These are phyloP conservation scores for Cardamine chenopodiifolia DNA, from an alignment of 345 rosid genomes.

Conservation along the genomic window DNA sequence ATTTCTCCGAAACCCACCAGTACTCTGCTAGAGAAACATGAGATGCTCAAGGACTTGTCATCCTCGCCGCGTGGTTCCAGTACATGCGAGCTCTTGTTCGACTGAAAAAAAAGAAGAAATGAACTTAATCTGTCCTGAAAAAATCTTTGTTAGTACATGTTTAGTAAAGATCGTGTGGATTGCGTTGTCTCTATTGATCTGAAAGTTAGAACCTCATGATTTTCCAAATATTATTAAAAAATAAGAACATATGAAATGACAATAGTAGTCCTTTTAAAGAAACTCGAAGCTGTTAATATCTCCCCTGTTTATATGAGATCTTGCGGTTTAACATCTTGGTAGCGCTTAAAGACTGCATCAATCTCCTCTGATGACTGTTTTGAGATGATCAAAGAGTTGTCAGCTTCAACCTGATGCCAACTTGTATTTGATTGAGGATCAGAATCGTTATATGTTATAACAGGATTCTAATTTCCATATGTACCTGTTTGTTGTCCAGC, in stretches of 20 bases:
- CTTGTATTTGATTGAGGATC: not conserved
- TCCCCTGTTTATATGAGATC: too few species aligned
- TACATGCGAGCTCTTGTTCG: constrained; percentile 35
- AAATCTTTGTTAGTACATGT: not conserved
- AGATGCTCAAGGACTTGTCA: constrained; percentile 43
- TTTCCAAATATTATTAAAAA: not conserved
- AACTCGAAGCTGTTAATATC: not conserved
- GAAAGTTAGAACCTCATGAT: not conserved
- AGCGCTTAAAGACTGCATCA: not conserved
- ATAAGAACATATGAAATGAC: not conserved
- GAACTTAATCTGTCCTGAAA: not conserved
- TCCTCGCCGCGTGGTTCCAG: constrained; percentile 35
- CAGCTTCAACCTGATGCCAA: not conserved
- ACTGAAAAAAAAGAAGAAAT: constrained; percentile 3
- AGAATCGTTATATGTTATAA: not conserved
- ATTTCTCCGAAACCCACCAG: constrained; percentile 24
- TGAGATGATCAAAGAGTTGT: not conserved
- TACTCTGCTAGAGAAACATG: constrained; percentile 38
- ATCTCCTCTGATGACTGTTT: not conserved
- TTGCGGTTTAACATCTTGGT: not conserved
- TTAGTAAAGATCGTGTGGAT: not conserved
- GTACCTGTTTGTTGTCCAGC: not conserved
- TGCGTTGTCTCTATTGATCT: constrained; percentile 9
- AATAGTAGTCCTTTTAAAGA: not conserved
- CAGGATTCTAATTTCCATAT: not conserved